Evolutionary conservation across 1,139 yeast species (phyloP).

Genomic region (Pichiaceae sp.): DNA sequence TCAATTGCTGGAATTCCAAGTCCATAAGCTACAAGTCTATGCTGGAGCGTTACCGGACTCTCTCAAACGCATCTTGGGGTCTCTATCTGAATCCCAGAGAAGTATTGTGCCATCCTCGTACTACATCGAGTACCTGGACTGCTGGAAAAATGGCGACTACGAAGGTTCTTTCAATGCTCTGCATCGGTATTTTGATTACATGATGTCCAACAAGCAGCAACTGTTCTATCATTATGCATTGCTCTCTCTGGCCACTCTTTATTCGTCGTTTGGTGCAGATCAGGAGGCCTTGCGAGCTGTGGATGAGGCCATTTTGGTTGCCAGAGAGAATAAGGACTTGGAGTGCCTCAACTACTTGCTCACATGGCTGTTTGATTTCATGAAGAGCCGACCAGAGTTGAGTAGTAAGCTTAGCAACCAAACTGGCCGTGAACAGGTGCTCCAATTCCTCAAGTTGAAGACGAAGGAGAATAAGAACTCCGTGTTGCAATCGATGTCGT

Average conservation of each 20-base stretch:
- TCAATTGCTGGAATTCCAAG: conserved; percentile 46
- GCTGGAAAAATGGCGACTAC: conserved; percentile 55
- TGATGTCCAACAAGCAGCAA: conserved; percentile 62
- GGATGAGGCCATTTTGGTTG: conserved; percentile 82
- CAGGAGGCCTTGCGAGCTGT: conserved; percentile 73
- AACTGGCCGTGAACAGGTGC: conserved; percentile 45
- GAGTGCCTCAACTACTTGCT: conserved; percentile 68
- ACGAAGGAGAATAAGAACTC: conserved; percentile 43
- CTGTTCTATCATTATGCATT: conserved; percentile 76
- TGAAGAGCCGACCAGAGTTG: conserved; percentile 58
- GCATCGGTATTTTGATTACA: conserved; percentile 81
- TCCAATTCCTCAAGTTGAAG: conserved; percentile 53
- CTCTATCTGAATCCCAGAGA: conserved; percentile 45
- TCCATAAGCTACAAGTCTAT: conserved; percentile 43
- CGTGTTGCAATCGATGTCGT: conserved; percentile 47
- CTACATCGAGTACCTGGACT: conserved; percentile 58
- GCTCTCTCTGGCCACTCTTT: conserved; percentile 68
- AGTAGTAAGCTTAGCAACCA: conserved; percentile 31
- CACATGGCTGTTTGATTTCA: conserved; percentile 70
- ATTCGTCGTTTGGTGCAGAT: conserved; percentile 68
- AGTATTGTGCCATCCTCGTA: conserved; percentile 55
- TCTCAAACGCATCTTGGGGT: conserved; percentile 34
- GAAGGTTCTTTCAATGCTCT: conserved; percentile 65
- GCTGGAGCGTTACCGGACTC: conserved; percentile 46
- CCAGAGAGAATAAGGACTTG: conserved; percentile 76